These are phyloP conservation scores for Floccularia luteovirens DNA, from an alignment of 768 basidiomycete species.

Conservation along the genomic window DNA sequence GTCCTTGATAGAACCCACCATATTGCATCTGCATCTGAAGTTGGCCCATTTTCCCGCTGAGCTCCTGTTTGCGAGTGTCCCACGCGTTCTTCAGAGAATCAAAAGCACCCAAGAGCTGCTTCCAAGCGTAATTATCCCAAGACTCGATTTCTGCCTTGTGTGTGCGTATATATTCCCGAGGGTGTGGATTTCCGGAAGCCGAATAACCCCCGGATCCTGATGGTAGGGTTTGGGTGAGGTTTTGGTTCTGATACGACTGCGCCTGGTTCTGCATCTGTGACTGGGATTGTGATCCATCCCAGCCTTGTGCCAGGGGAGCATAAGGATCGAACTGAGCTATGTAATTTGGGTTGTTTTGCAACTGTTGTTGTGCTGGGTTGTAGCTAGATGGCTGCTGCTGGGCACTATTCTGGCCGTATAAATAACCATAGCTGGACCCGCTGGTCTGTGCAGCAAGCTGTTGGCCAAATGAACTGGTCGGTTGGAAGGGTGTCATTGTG, in stretches of 20 bases:
- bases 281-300: slow-evolving; percentile 20
- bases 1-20: slow-evolving; percentile 35
- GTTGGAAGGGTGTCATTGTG: slow-evolving; percentile 30
- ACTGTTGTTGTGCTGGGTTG: slow-evolving; percentile 39
- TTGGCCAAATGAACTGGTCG: slow-evolving; percentile 49
- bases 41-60: slow-evolving; percentile 37
- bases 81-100: slow-evolving; percentile 62
- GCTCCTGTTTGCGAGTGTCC: slow-evolving; percentile 50
- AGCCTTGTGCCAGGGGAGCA: slow-evolving; percentile 32
- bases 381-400: slow-evolving; percentile 22
- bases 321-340: slow-evolving; percentile 50
- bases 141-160: slow-evolving; percentile 64
- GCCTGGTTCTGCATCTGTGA: slow-evolving; percentile 12
- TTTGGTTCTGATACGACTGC: slow-evolving; percentile 11
- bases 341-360: slow-evolving; percentile 37
- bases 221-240: slow-evolving; percentile 7
- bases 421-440: slow-evolving; percentile 31
- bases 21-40: slow-evolving; percentile 37
- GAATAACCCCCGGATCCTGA: slow-evolving; percentile 15
- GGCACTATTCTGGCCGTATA: slow-evolving; percentile 21
- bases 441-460: slow-evolving; percentile 33
- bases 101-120: slow-evolving; percentile 54
- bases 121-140: slow-evolving; percentile 70
- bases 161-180: slow-evolving; percentile 56
- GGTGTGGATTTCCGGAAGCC: slow-evolving; percentile 42